Conservation (phyloP, 2,329 filamentous ascomycete genomes). For the Proliferodiscus dingleyae region DNA sequence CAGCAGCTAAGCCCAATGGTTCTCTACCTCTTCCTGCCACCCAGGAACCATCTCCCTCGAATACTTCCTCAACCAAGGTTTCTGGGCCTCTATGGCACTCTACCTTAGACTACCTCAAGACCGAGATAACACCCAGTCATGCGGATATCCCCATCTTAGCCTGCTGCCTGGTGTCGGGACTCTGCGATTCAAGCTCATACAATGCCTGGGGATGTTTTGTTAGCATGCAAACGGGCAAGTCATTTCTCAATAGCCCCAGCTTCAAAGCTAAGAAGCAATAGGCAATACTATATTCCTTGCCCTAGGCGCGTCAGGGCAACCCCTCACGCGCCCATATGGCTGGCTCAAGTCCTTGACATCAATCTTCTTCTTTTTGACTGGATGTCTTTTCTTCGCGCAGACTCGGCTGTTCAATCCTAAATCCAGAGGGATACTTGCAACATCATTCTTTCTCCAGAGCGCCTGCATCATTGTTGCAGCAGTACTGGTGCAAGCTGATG, state of each 20-base stretch:
- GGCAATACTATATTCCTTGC: slow-evolving; percentile 61
- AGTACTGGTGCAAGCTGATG: slow-evolving; percentile 42
- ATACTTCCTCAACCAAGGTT: slow-evolving; percentile 9
- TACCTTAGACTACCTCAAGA: slow-evolving; percentile 19
- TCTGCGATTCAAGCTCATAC: slow-evolving; percentile 43
- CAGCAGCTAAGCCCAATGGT: not conserved
- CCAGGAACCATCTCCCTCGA: slow-evolving; percentile 8
- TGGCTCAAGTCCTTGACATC: slow-evolving; percentile 51
- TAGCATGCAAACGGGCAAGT: slow-evolving; percentile 46
- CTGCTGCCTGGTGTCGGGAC: slow-evolving; percentile 42
- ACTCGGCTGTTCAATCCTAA: slow-evolving; percentile 34
- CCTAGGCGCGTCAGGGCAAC: slow-evolving; percentile 51
- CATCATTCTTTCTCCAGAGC: slow-evolving; percentile 49
- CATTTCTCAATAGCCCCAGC: not conserved
- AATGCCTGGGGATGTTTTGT: slow-evolving; percentile 46
- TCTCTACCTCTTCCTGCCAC: too few relatives aligned
- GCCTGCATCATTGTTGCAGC: slow-evolving; percentile 48
- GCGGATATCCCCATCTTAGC: slow-evolving; percentile 36
- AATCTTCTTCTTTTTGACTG: slow-evolving; percentile 48
- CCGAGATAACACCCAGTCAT: slow-evolving; percentile 28
- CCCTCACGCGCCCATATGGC: slow-evolving; percentile 43
- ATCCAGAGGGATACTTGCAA: slow-evolving; percentile 39
- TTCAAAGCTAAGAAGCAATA: slow-evolving; percentile 16
- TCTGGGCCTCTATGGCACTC: slow-evolving; percentile 8
- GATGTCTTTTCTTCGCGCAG: slow-evolving; percentile 44